These are phyloP conservation scores for Phylloporus arenicola DNA, from an alignment of 768 basidiomycete species.

Conservation along the genomic window DNA sequence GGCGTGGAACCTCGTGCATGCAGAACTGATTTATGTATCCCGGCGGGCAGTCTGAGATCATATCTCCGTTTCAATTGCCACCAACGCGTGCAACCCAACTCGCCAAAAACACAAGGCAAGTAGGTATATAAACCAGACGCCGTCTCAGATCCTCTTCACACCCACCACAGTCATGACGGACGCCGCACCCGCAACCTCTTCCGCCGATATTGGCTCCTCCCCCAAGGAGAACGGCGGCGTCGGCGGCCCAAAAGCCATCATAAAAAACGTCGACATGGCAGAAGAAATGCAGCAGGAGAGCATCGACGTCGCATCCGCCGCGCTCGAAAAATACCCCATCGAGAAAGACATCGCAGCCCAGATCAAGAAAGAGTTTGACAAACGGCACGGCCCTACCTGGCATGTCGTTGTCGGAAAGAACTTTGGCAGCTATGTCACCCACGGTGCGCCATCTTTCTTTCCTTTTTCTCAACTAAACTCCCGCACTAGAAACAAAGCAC, in stretches of 20 bases:
- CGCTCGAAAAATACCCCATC: slow-evolving; percentile 87
- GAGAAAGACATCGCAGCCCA: slow-evolving; percentile 98
- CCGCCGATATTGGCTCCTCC: slow-evolving; percentile 47
- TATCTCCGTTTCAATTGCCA: slow-evolving; percentile 11
- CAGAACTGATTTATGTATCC: too few species aligned
- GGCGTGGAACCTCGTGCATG: background rate
- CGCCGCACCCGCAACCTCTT: slow-evolving; percentile 53
- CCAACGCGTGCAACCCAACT: slow-evolving; percentile 13
- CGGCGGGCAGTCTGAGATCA: background rate
- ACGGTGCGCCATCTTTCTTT: slow-evolving; percentile 52
- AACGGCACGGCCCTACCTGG: slow-evolving; percentile 90
- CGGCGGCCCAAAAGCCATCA: slow-evolving; percentile 71
- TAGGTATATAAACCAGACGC: slow-evolving; percentile 24
- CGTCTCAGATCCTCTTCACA: background rate
- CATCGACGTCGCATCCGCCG: slow-evolving; percentile 80
- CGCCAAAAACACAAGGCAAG: slow-evolving; percentile 27
- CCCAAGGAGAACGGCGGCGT: slow-evolving; percentile 35
- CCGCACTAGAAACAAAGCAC: slow-evolving; percentile 80
- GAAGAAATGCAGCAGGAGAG: slow-evolving; percentile 96
- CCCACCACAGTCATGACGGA: slow-evolving; percentile 43
- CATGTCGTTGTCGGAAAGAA: slow-evolving; percentile 99
- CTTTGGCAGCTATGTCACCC: slow-evolving; percentile 97
- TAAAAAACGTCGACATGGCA: slow-evolving; percentile 95
- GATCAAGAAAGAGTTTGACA: slow-evolving; percentile 98
- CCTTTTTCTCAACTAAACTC: background rate